These are phyloP conservation scores for Kodamaea hsintzibuensis DNA, from an alignment of 805 yeast genomes.

Conservation along the genomic window DNA sequence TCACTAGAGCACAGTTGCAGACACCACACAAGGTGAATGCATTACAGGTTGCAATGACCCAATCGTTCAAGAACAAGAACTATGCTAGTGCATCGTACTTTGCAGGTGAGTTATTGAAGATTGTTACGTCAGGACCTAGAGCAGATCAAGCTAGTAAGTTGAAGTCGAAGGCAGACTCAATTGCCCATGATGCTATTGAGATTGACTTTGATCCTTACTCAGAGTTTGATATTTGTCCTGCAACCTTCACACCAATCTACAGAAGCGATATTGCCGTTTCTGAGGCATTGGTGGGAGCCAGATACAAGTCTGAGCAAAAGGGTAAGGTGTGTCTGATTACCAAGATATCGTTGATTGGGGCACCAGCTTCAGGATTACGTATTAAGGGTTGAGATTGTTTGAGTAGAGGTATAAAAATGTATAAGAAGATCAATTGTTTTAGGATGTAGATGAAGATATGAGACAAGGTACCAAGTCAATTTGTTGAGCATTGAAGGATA, in stretches of 20 bases:
- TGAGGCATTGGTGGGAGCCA: constrained; percentile 90
- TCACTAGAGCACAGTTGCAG: constrained; percentile 80
- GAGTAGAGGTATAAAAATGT: background rate
- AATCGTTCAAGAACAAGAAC: constrained; percentile 85
- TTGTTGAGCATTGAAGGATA: too few species aligned
- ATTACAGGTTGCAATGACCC: constrained; percentile 92
- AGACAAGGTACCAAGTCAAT: too few species aligned
- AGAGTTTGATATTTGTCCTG: constrained; percentile 86
- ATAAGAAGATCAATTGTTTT: background rate
- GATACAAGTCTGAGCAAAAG: constrained; percentile 72
- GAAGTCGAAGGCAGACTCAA: constrained; percentile 74
- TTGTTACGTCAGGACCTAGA: constrained; percentile 71
- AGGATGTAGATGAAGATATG: too few species aligned
- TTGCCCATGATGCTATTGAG: constrained; percentile 84
- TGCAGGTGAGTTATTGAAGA: constrained; percentile 77
- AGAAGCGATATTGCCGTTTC: constrained; percentile 63
- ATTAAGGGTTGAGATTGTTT: constrained; percentile 27
- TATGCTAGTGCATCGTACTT: constrained; percentile 86
- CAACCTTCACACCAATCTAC: constrained; percentile 86
- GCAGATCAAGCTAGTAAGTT: constrained; percentile 87
- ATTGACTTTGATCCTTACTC: constrained; percentile 92
- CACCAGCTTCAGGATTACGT: constrained; percentile 88
- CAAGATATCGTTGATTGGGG: constrained; percentile 76
- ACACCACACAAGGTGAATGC: constrained; percentile 86
- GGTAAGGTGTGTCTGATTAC: constrained; percentile 82